Percentiles rank a stretch among this genome's conserved stretches.
Conservation (phyloP, 2,329 filamentous ascomycete species). For the Paecilomyces formosus region DNA sequence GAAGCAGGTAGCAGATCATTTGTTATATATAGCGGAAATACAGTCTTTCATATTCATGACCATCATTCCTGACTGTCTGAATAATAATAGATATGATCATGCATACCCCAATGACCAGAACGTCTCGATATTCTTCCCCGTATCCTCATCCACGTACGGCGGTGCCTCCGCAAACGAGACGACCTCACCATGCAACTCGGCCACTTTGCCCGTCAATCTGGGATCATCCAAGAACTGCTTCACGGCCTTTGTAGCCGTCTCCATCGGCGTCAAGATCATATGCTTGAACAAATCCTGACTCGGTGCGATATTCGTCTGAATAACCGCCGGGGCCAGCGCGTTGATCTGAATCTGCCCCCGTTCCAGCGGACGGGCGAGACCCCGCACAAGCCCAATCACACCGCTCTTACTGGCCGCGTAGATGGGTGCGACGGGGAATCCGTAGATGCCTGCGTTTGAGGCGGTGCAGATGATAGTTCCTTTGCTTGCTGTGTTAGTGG, state of each 20-base stretch:
- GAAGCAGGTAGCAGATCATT: not conserved
- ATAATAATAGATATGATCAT: constrained; percentile 14
- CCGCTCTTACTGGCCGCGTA: constrained; percentile 44
- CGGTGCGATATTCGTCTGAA: constrained; percentile 43
- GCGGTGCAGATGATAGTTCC: constrained; percentile 48
- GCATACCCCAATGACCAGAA: constrained; percentile 45
- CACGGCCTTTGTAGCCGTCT: constrained; percentile 40
- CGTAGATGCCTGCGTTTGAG: constrained; percentile 47
- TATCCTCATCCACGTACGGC: constrained; percentile 44
- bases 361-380: constrained; percentile 34
- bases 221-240: constrained; percentile 35
- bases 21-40: not conserved
- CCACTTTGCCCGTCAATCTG: constrained; percentile 38
- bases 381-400: constrained; percentile 45
- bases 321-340: constrained; percentile 43
- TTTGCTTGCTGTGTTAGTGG: constrained; percentile 19
- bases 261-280: constrained; percentile 47
- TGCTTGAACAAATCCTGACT: constrained; percentile 37
- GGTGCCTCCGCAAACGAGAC: constrained; percentile 41
- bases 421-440: constrained; percentile 44
- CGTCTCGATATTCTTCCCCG: constrained; percentile 38
- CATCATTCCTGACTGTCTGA: not conserved
- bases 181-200: constrained; percentile 45
- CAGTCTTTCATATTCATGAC: not conserved
- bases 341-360: constrained; percentile 44